These are phyloP conservation scores for Daldinia loculata DNA, from an alignment of 495 filamentous ascomycete genomes.

Conservation along the genomic window DNA sequence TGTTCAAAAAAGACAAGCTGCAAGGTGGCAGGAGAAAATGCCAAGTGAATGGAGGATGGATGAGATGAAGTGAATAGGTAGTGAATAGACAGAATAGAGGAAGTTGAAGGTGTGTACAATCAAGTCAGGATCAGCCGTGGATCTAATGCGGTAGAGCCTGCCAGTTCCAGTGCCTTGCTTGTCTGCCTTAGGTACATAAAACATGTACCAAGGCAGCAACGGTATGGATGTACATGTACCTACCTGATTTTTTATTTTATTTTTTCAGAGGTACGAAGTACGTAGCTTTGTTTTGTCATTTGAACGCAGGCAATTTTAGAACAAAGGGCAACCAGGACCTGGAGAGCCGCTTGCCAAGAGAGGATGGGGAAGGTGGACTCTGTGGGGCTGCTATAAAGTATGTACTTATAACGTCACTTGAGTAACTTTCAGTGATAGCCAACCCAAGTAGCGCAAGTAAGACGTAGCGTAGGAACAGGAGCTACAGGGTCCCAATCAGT, in stretches of 20 bases:
- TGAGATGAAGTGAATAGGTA: slow-evolving; percentile 4
- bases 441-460: slow-evolving; percentile 10
- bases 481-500: neutral
- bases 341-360: slow-evolving; percentile 33
- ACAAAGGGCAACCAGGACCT: slow-evolving; percentile 8
- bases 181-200: slow-evolving; percentile 1
- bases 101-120: slow-evolving; percentile 18
- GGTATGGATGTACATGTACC: too few species aligned
- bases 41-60: neutral
- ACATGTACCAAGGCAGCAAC: neutral
- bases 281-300: slow-evolving; percentile 2
- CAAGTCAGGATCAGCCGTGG: slow-evolving; percentile 27
- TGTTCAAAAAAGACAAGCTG: neutral
- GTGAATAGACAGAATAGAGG: slow-evolving; percentile 8
- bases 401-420: slow-evolving; percentile 36
- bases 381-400: slow-evolving; percentile 1
- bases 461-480: neutral
- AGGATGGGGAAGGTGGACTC: slow-evolving; percentile 1
- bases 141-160: slow-evolving; percentile 23
- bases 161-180: slow-evolving; percentile 8
- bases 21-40: neutral
- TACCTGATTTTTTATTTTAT: too few species aligned
- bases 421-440: neutral
- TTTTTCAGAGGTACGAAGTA: neutral
- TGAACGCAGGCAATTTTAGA: slow-evolving; percentile 13